Base-by-base conservation (phyloP, 768 basidiomycete genomes). In the Gyrodon lividus region DNA sequence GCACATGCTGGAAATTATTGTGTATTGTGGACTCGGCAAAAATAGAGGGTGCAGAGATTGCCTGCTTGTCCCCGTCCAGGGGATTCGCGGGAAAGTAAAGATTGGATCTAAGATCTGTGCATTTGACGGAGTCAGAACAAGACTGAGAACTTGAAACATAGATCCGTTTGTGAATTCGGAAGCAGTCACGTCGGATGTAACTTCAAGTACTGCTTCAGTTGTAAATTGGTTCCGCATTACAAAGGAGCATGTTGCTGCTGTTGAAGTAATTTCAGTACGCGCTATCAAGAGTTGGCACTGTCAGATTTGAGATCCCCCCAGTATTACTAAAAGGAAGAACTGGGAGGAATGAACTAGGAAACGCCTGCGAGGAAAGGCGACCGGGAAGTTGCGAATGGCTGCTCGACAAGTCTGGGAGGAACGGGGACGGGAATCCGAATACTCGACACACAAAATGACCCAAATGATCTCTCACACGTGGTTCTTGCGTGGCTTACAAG, bases 1-100 rank as follows among this genome's bases (percentile, higher is more conserved):
- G n/a, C 50, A 56, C 28, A 53, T 59, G 56, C 57, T 51, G 57
- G 55, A 64, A 63, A 65, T 39, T 63, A 65, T 56, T 66, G 50
- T 52, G 64, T 50, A 64, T 53, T 16, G 47, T 40, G 39, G 38
- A 41, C 50, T 55, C 60, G 67, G 64, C 54, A 57, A 63, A 63
- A 70, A 69, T 66, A 59, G 65, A 71, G 53, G 67, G 55, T 46
- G 56, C 52, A 57, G 55, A 63, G 63, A 62, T 67, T 70, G 55
- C 66, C 64, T 69, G 56, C 58, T 57, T 61, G 57, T 56, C 54
- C 22, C 60, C 58, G 59, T 68, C 52, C 33, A 62, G 61, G 37
- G 59, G 67, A 70, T 69, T 69, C 67, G 60, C 69, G 67, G 63
- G 67, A 70, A 65, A 63, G 54, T 50, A 51, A 43, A 46, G 43